These are phyloP conservation scores for Cladosporium sp. DNA, from an alignment of 2,329 filamentous ascomycete genomes.

Conservation along the genomic window DNA sequence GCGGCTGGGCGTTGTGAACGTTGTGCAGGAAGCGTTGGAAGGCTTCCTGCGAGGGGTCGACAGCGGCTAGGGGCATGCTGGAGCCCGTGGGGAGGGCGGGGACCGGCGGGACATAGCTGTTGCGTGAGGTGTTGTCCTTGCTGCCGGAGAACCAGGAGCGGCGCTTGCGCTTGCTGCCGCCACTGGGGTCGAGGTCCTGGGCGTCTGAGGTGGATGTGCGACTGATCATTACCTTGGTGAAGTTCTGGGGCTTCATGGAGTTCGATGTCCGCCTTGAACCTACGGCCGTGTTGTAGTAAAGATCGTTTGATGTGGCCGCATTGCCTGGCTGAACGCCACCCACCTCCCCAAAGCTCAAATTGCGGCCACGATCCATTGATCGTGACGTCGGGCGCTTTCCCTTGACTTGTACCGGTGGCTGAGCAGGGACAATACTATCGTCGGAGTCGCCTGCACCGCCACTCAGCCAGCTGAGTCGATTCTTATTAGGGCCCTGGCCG, in stretches of 20 bases:
- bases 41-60: neutral
- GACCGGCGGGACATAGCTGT: neutral
- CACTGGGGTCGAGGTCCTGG: neutral
- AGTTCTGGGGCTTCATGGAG: conserved; percentile 1
- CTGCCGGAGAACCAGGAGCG: conserved; percentile 8
- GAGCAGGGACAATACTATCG: neutral
- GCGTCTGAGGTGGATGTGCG: neutral
- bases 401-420: conserved; percentile 1
- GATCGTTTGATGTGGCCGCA: conserved; percentile 5
- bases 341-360: neutral
- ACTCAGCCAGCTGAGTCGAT: conserved; percentile 6
- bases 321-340: neutral
- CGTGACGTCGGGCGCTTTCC: neutral
- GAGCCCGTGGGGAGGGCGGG: neutral
- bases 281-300: neutral
- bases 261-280: neutral
- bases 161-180: conserved; percentile 7
- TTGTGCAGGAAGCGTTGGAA: conserved; percentile 10
- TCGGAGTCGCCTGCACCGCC: conserved; percentile 1
- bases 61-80: neutral
- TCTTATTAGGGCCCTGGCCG: conserved; percentile 6
- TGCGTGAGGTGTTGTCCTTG: neutral
- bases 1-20: neutral
- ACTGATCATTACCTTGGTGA: conserved; percentile 1
- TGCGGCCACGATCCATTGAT: neutral